Evolutionary conservation across 2,329 filamentous ascomycete species (phyloP).

Genomic region (Xylaria sp.): DNA sequence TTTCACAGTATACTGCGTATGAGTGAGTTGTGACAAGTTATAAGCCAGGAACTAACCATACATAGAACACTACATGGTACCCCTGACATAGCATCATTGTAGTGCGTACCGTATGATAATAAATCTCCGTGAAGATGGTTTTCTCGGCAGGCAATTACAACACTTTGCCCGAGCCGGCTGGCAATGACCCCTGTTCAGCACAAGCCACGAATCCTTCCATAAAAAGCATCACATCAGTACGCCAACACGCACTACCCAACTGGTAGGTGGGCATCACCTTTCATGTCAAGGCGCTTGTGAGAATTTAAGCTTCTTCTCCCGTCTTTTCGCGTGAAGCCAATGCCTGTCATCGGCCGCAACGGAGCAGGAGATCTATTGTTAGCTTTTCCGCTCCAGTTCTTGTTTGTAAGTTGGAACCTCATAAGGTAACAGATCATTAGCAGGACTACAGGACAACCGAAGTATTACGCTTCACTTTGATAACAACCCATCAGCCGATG

Average conservation of each 20-base stretch:
- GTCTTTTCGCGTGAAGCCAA: slow-evolving; percentile 23
- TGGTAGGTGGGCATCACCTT: slow-evolving; percentile 9
- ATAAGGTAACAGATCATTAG: no score
- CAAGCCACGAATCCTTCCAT: slow-evolving; percentile 28
- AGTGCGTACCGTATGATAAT: slow-evolving; percentile 14
- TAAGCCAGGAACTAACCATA: neutral
- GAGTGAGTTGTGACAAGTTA: neutral
- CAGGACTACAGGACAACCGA: neutral
- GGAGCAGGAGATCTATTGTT: slow-evolving; percentile 20
- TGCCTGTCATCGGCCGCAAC: slow-evolving; percentile 18
- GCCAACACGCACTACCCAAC: slow-evolving; percentile 13
- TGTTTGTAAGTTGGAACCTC: neutral
- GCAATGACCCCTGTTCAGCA: slow-evolving; percentile 16
- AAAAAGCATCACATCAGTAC: neutral
- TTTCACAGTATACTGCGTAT: neutral
- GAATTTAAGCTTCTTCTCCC: slow-evolving; percentile 27
- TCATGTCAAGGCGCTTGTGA: slow-evolving; percentile 23
- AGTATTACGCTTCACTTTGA: neutral
- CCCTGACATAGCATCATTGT: neutral
- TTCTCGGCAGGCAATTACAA: slow-evolving; percentile 29
- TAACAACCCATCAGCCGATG: neutral
- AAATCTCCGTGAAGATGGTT: neutral
- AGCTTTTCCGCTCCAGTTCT: slow-evolving; percentile 2
- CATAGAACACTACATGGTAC: no score
- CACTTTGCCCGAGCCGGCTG: slow-evolving; percentile 18